Base-by-base conservation (phyloP, 108 stramenopile species). In the Cyclotella choctawhatcheeana region DNA sequence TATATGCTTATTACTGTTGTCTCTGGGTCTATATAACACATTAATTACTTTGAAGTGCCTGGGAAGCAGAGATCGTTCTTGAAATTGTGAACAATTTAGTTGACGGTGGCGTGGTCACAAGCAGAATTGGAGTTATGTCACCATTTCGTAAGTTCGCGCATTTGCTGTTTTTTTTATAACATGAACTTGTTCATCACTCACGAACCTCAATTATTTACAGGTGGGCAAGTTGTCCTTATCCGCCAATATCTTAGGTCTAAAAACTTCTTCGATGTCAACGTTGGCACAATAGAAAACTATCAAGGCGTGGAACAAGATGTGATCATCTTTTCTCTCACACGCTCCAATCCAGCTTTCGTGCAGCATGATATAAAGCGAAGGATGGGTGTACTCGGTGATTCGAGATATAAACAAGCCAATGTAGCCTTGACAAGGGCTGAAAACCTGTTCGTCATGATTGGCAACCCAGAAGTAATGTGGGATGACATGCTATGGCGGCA, bases 281-380 rank as follows among this genome's bases (percentile, higher is more conserved):
- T 91, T 22, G 90, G 90, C 14, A 88, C 84, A 13, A 82, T 87
- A 17, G 88, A 91, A 58, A 88, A 91, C 76, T 91, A 82, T 61
- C 90, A 92, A 61, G 88, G 86, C 2, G 88, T 89, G 30, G 90
- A 92, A 77, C 81, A 86, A 34, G 71, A 84, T 32, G 84, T 88
- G 17, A 89, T 92, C 31, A 60, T 92, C 4, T 55, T 92, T 31
- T 84, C 82, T 48, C 78, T 92, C 50, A 89, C 88, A 17, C 71
- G 90, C 48, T 82, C 82, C 29, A 89, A 77, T 22, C 26, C 34
- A 21, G 34, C 31, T 22, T 84, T 92, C 63, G 76, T 92, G 25
- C 14, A 43, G 5, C 32, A 80, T 34, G 90, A 92, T 47, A 65
- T 86, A 1, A 64, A 77, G 37, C 48, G 67, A 20, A 66, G 86